These are phyloP conservation scores for Phaseolus coccineus DNA, from an alignment of 331 rosid species.

Conservation along the genomic window DNA sequence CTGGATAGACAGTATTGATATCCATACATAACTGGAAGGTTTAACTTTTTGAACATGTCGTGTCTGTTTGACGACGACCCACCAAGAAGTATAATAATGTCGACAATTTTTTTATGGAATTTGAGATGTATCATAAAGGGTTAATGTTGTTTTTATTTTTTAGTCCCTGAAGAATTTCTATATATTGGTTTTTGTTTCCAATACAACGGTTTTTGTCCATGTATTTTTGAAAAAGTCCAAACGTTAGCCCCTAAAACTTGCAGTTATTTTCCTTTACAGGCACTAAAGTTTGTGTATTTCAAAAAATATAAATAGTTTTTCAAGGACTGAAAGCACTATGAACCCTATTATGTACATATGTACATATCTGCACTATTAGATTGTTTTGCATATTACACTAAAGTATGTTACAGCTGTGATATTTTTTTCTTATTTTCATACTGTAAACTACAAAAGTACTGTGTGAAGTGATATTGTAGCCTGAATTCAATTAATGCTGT, in stretches of 20 bases:
- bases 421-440: background rate
- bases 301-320: background rate
- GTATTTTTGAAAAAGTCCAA: background rate
- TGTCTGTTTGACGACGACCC: background rate
- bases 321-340: background rate
- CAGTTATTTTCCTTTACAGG: background rate
- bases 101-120: background rate
- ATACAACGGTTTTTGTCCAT: background rate
- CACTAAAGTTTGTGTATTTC: background rate
- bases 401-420: background rate
- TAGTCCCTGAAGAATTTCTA: background rate
- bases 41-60: slow-evolving; percentile 1
- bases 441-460: background rate
- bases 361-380: slow-evolving; percentile 3
- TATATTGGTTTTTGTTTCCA: background rate
- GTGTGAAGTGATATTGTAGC: slow-evolving; percentile 1
- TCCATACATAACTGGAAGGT: slow-evolving; percentile 7
- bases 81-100: slow-evolving; percentile 19
- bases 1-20: background rate
- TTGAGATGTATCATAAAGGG: background rate
- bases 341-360: background rate
- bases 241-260: background rate
- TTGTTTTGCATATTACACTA: slow-evolving; percentile 8
- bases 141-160: background rate
- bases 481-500: slow-evolving; percentile 12